Evolutionary conservation across 2,329 filamentous ascomycete species (phyloP).

Genomic region (Arachnomyces sp.): DNA sequence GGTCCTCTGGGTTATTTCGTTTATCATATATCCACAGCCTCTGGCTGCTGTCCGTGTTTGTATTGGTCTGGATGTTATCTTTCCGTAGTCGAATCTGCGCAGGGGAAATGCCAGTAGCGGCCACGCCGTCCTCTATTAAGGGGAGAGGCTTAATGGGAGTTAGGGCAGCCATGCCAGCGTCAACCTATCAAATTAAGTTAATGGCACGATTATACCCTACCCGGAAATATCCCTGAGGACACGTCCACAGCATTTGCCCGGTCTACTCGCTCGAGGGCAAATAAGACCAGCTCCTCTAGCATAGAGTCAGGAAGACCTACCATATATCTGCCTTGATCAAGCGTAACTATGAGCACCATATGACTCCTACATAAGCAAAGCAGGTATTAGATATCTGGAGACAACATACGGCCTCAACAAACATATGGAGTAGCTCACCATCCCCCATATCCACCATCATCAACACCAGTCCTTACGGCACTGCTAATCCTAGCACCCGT

Average conservation of each 20-base stretch:
- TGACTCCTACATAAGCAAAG: conserved; percentile 38
- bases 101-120: conserved; percentile 40
- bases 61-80: conserved; percentile 34
- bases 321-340: conserved; percentile 40
- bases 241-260: too few species aligned
- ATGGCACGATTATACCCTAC: neutral
- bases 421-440: conserved; percentile 31
- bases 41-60: conserved; percentile 34
- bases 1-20: conserved; percentile 38
- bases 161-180: conserved; percentile 50
- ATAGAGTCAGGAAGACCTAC: conserved; percentile 19
- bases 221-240: too few species aligned
- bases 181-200: conserved; percentile 40
- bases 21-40: conserved; percentile 58
- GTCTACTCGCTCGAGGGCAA: too few species aligned
- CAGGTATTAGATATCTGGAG: neutral
- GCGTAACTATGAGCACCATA: conserved; percentile 53
- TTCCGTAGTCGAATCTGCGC: conserved; percentile 49
- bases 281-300: too few species aligned
- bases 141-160: conserved; percentile 25
- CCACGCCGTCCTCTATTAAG: conserved; percentile 41
- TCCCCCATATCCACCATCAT: conserved; percentile 36
- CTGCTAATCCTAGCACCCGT: conserved; percentile 44
- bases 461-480: conserved; percentile 25
- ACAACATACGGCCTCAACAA: neutral